These are phyloP conservation scores for Microstroma glucosiphilum DNA, from an alignment of 1,284 basidiomycete genomes.

Conservation along the genomic window DNA sequence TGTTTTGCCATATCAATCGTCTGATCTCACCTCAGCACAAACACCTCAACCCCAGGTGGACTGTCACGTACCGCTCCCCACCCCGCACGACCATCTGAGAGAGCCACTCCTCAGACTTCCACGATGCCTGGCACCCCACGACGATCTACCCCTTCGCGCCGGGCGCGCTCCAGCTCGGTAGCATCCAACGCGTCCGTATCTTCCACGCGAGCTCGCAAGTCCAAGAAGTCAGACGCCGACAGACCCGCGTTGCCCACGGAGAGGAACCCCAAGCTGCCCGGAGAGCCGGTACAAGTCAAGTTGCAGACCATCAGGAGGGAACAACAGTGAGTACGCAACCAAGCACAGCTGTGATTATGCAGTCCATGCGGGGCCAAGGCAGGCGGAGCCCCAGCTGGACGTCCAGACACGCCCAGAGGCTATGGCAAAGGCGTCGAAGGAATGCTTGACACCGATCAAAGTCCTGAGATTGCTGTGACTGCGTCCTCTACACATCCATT, in stretches of 20 bases:
- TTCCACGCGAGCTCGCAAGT: background rate
- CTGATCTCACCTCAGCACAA: no score
- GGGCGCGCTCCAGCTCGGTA: constrained; percentile 41
- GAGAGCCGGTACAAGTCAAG: constrained; percentile 58
- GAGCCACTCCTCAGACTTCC: no score
- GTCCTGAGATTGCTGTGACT: no score
- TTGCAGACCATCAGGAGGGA: constrained; percentile 76
- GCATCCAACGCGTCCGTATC: constrained; percentile 35
- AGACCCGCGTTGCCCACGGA: constrained; percentile 20
- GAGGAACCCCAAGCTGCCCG: constrained; percentile 35
- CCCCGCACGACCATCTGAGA: no score
- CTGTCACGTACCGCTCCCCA: no score
- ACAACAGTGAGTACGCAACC: constrained; percentile 54
- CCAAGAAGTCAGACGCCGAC: constrained; percentile 18
- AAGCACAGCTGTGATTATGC: no score
- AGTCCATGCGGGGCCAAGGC: background rate
- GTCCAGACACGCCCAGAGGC: background rate
- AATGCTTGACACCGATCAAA: no score
- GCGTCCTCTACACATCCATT: background rate
- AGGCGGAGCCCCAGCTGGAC: background rate
- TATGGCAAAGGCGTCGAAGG: background rate
- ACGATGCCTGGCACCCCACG: background rate
- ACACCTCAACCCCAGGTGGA: no score
- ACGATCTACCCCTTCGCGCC: constrained; percentile 30
- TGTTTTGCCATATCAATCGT: no score